Evolutionary conservation across 2,329 filamentous ascomycete genomes (phyloP).

Genomic region (Stagonosporopsis cucurbitacearum): DNA sequence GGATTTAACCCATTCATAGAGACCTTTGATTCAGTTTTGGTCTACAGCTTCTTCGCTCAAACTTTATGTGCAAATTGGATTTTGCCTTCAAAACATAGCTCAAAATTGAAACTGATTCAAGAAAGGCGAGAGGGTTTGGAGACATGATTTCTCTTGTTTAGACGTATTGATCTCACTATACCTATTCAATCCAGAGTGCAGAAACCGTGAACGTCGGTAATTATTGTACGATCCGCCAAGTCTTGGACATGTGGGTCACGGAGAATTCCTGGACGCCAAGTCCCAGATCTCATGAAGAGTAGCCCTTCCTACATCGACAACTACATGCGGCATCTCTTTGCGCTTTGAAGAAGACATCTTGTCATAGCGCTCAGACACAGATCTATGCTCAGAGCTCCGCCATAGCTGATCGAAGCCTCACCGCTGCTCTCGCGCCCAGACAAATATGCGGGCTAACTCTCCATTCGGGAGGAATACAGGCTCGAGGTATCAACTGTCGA

Average conservation of each 20-base stretch:
- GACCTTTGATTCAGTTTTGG: too few species aligned
- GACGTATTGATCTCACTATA: not conserved
- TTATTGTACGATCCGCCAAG: not conserved
- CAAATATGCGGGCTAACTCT: too few species aligned
- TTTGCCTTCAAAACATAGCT: too few species aligned
- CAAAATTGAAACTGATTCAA: too few species aligned
- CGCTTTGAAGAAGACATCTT: not conserved
- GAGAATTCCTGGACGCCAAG: not conserved
- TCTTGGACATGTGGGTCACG: not conserved
- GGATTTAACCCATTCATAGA: too few species aligned
- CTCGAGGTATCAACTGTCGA: not conserved
- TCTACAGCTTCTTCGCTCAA: too few species aligned
- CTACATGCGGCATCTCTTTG: not conserved
- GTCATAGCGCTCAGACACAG: not conserved
- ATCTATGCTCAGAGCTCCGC: not conserved
- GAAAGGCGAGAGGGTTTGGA: constrained; percentile 37
- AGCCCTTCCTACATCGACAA: not conserved
- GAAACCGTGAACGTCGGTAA: not conserved
- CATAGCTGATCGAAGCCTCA: not conserved
- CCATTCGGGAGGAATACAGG: too few species aligned
- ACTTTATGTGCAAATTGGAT: too few species aligned
- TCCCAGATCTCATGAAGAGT: not conserved
- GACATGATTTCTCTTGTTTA: not conserved
- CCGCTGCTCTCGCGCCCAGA: too few species aligned
- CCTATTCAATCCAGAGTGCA: not conserved